Conservation (phyloP, 768 basidiomycete genomes). For the Lentinula edodes region DNA sequence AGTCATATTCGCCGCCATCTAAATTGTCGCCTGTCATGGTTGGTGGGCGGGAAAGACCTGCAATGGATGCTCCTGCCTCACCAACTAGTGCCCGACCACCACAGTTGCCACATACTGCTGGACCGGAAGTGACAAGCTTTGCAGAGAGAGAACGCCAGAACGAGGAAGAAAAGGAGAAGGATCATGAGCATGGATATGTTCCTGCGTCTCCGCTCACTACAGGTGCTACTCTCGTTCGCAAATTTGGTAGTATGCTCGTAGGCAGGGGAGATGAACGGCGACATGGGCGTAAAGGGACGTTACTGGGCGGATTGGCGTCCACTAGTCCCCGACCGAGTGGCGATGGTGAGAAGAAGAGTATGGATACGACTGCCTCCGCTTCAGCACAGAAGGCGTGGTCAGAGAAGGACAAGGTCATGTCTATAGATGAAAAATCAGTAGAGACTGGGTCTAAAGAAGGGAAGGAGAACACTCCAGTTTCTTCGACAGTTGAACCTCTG, state of each 20-base stretch:
- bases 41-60: not conserved
- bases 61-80: not conserved
- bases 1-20: slow-evolving; percentile 1
- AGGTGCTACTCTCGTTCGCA: slow-evolving; percentile 69
- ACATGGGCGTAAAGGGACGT: slow-evolving; percentile 40
- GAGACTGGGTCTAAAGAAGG: slow-evolving; percentile 15
- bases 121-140: slow-evolving; percentile 59
- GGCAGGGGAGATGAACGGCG: slow-evolving; percentile 34
- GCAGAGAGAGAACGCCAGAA: slow-evolving; percentile 23
- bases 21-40: not conserved
- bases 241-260: slow-evolving; percentile 67
- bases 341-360: not conserved
- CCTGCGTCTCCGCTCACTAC: slow-evolving; percentile 36
- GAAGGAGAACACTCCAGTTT: slow-evolving; percentile 20
- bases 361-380: slow-evolving; percentile 9
- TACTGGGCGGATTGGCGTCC: slow-evolving; percentile 22
- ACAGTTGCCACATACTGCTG: slow-evolving; percentile 55
- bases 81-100: not conserved
- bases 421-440: slow-evolving; percentile 14
- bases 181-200: slow-evolving; percentile 15
- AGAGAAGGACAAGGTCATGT: slow-evolving; percentile 22
- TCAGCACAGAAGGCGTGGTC: slow-evolving; percentile 22
- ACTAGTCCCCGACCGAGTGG: slow-evolving; percentile 1
- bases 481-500: slow-evolving; percentile 13
- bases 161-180: slow-evolving; percentile 21